Percentiles rank a stretch among this genome's conserved stretches.
These are phyloP conservation scores for Lentinus polychrous DNA, from an alignment of 1,284 basidiomycete genomes.

Conservation along the genomic window DNA sequence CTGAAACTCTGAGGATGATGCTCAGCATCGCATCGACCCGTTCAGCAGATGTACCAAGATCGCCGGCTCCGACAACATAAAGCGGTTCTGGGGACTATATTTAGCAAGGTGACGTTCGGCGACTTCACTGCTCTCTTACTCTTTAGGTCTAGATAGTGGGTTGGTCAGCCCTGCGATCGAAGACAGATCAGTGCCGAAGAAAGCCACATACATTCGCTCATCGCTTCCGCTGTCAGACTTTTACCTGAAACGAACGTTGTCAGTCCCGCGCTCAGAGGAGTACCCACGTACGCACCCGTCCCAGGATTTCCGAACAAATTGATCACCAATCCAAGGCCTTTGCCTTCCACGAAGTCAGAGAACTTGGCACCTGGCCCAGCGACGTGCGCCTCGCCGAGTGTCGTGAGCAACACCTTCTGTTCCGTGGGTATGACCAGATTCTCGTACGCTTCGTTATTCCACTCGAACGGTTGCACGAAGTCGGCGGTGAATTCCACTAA, in stretches of 20 bases:
- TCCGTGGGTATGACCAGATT: slow-evolving; percentile 50
- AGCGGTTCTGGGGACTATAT: slow-evolving; percentile 24
- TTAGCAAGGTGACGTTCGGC: neutral
- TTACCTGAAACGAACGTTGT: slow-evolving; percentile 25
- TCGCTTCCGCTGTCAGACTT: slow-evolving; percentile 50
- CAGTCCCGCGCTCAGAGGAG: neutral
- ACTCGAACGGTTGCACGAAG: slow-evolving; percentile 41
- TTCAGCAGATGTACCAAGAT: slow-evolving; percentile 46
- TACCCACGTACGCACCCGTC: slow-evolving; percentile 23
- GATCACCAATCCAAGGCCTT: slow-evolving; percentile 54
- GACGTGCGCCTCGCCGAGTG: slow-evolving; percentile 51
- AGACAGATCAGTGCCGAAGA: neutral
- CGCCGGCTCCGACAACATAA: slow-evolving; percentile 59
- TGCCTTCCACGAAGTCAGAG: slow-evolving; percentile 57
- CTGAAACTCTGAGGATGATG: slow-evolving; percentile 37
- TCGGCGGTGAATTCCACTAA: slow-evolving; percentile 52
- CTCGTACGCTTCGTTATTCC: slow-evolving; percentile 52
- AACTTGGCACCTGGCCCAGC: slow-evolving; percentile 35
- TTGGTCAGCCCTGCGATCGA: neutral
- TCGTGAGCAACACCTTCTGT: slow-evolving; percentile 47
- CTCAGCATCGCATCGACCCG: slow-evolving; percentile 21
- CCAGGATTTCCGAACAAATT: slow-evolving; percentile 59
- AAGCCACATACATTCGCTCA: slow-evolving; percentile 23
- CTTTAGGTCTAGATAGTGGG: neutral
- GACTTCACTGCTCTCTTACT: neutral